Conservation (phyloP, 208 protist genomes). For the Trypanosoma grayi region DNA sequence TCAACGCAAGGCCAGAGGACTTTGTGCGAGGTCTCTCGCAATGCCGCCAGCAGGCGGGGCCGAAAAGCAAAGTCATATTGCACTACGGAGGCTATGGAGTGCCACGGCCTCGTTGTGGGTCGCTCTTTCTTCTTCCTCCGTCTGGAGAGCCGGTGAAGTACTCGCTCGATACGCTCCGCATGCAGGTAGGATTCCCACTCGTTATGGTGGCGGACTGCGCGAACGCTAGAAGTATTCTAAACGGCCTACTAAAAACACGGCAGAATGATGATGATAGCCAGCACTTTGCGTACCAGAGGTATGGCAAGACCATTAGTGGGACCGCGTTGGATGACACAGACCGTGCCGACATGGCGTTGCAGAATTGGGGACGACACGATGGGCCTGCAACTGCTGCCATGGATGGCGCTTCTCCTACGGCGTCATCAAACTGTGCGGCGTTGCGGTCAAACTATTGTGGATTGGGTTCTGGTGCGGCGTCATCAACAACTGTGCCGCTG, state of each 20-base stretch:
- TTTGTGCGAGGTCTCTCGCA: slow-evolving; percentile 59
- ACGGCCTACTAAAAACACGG: slow-evolving; percentile 54
- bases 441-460: slow-evolving; percentile 3
- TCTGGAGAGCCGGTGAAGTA: slow-evolving; percentile 17
- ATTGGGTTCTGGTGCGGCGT: not conserved
- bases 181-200: slow-evolving; percentile 66
- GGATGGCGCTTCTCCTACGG: not conserved
- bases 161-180: slow-evolving; percentile 55
- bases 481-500: not conserved
- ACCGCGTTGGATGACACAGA: slow-evolving; percentile 28
- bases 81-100: slow-evolving; percentile 81
- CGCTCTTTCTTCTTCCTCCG: slow-evolving; percentile 46
- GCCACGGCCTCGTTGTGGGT: slow-evolving; percentile 45
- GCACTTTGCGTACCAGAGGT: slow-evolving; percentile 23
- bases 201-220: slow-evolving; percentile 84
- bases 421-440: not conserved
- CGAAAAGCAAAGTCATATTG: slow-evolving; percentile 66
- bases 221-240: slow-evolving; percentile 63
- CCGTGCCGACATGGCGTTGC: slow-evolving; percentile 1
- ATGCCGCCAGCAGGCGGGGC: slow-evolving; percentile 55
- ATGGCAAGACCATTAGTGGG: not conserved
- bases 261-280: slow-evolving; percentile 55
- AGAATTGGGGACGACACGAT: not conserved
- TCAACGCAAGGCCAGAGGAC: slow-evolving; percentile 53
- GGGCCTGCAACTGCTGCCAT: not conserved